phyloP scores from a whole-genome alignment of 345 rosid species.

The Eucalyptus lansdowneana region DNA sequence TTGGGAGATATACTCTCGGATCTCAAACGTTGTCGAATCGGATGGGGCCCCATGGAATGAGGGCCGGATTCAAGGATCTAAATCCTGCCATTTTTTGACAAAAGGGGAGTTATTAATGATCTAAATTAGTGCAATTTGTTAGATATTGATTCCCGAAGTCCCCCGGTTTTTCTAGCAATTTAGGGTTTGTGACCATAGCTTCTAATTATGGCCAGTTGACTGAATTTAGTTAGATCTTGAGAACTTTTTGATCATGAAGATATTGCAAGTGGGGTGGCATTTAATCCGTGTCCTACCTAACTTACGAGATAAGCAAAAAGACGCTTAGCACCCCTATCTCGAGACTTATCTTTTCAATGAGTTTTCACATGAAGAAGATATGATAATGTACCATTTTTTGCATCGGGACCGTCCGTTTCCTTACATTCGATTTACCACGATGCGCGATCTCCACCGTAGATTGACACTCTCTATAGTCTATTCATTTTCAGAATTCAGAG shows the following conservation, averaged over 20 bases:
- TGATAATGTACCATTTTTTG: too few species aligned
- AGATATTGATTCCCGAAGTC: background rate
- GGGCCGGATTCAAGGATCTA: background rate
- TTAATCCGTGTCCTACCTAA: background rate
- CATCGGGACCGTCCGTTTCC: background rate
- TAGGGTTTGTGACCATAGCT: background rate
- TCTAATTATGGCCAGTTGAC: background rate
- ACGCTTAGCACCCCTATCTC: accelerated
- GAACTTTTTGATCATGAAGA: background rate
- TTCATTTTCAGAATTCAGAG: background rate
- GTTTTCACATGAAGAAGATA: background rate
- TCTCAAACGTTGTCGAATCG: background rate
- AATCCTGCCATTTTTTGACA: background rate
- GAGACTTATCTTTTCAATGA: background rate
- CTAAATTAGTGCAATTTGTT: background rate
- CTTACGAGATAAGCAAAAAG: background rate
- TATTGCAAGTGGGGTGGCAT: background rate
- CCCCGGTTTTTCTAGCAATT: background rate
- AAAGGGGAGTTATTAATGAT: background rate
- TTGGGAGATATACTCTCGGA: background rate
- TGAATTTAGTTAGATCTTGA: background rate
- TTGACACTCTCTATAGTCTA: background rate
- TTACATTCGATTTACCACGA: background rate
- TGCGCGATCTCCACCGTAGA: background rate
- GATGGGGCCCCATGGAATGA: background rate